Percentiles rank a stretch among this genome's conserved stretches.
These are phyloP conservation scores for Benincasa hispida DNA, from an alignment of 306 rosid genomes.

Conservation along the genomic window DNA sequence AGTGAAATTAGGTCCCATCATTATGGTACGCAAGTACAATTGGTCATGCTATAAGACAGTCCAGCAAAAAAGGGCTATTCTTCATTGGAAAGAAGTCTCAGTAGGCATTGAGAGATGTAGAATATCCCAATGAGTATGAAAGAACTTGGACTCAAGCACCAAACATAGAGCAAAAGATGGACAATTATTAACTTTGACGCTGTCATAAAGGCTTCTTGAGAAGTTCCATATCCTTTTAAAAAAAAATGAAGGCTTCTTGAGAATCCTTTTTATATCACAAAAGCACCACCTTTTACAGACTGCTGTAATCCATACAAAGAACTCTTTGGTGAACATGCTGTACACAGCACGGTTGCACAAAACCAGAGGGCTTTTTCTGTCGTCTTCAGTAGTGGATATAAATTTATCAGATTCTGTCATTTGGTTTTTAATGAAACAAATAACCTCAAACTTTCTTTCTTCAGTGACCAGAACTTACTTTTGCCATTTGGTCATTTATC, in stretches of 20 bases:
- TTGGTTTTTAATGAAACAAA: no score
- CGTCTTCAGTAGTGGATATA: no score
- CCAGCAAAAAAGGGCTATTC: neutral
- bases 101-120: neutral
- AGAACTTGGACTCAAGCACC: neutral
- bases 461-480: no score
- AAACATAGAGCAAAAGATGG: neutral
- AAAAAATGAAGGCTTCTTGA: neutral
- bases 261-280: neutral
- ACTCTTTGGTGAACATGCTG: neutral
- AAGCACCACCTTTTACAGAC: neutral
- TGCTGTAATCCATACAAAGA: neutral
- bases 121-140: neutral
- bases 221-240: no score
- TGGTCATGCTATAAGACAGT: neutral
- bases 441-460: no score
- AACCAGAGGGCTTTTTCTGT: neutral
- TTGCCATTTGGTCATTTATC: neutral
- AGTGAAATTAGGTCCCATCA: neutral
- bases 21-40: neutral
- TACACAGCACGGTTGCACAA: neutral
- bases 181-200: neutral
- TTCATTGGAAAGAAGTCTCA: neutral
- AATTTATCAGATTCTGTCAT: no score
- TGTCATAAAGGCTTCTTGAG: neutral